Evolutionary conservation across 75 land plant species (phyloP).

Genomic region (Larix kaempferi): DNA sequence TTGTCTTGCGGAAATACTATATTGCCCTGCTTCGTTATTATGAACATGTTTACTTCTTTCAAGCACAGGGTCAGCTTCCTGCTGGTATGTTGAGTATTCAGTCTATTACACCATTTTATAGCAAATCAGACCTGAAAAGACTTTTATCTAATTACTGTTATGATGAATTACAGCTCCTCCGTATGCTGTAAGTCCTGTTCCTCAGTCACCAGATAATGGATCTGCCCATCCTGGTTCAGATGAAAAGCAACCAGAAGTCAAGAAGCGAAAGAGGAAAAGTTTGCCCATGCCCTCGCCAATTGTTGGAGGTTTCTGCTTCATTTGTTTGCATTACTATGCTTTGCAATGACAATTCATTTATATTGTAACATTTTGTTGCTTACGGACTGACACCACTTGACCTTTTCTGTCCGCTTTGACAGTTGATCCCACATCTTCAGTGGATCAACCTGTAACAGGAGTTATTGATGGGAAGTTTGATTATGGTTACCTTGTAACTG

Average conservation of each 20-base stretch:
- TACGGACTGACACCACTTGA: not conserved
- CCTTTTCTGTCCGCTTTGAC: not conserved
- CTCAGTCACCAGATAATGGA: slow-evolving; percentile 13
- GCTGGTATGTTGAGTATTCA: slow-evolving; percentile 30
- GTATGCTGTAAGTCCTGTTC: slow-evolving; percentile 14
- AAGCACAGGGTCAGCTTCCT: slow-evolving; percentile 52
- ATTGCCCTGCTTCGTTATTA: slow-evolving; percentile 58
- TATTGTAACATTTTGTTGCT: not conserved
- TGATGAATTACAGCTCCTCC: slow-evolving; percentile 23
- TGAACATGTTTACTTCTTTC: slow-evolving; percentile 78
- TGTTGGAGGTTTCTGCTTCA: slow-evolving; percentile 14
- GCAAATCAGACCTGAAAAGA: not conserved
- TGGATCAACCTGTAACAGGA: slow-evolving; percentile 53
- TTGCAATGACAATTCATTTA: not conserved
- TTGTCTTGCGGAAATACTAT: slow-evolving; percentile 79
- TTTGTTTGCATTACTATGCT: not conserved
- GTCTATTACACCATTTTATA: not conserved
- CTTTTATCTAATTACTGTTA: not conserved
- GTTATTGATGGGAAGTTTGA: slow-evolving; percentile 85
- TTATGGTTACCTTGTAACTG: slow-evolving; percentile 75
- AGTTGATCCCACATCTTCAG: slow-evolving; percentile 31
- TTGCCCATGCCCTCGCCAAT: not conserved
- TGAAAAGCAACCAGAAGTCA: slow-evolving; percentile 11
- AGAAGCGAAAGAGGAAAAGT: slow-evolving; percentile 12
- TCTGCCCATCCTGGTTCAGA: slow-evolving; percentile 5